Evolutionary conservation across 768 basidiomycete species (phyloP), one percentile per base, ranked within the genome.

Genomic region (Cystobasidium ongulense): DNA sequence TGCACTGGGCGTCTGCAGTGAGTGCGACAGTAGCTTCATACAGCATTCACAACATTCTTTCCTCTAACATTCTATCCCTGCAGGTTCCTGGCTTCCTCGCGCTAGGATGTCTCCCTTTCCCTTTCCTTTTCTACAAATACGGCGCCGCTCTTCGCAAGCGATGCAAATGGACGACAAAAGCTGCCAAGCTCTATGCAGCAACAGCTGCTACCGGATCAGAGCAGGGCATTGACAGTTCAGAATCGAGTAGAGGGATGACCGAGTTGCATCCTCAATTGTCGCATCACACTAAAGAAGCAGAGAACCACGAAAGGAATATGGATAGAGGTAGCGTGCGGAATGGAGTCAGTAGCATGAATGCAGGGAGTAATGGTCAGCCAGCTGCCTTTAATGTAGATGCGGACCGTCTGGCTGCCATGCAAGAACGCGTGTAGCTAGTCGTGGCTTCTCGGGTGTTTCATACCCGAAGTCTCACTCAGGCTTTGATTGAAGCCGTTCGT

Each of bases 91-190:
- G 29, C 4, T 68, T 50, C 29, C 15, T 52, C 18, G 66, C 43
- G 1, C 43, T 68, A 15, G 43, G 46, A 25, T 63, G 39, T 18
- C 27, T 73, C 29, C 74, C 74, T 21, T 35, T 72, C 46, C 78
- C 78, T 25, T 76, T 76, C 75, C 3, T 76, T n/a, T 79, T 79
- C 72, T 75, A 66, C 65, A 52, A 46, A n/a, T 76, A 74, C 57
- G 78, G 78, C n/a, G 62, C 57, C 15, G 52, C 35, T 31, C 76
- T 79, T 36, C 77, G 78, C 15, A 59, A 27, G n/a, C 61, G 61
- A n/a, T 73, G 62, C 35, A 73, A 73, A 29, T 73, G 46, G 62
- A 23, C 72, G 1, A 13, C 13, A 23, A 27, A 72, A 43, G 72
- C 73, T 11, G 73, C 27, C 8, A 62, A 61, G 33, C 36, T 31